These are phyloP conservation scores for Microbotryomycetes sp. DNA, from an alignment of 1,284 basidiomycete genomes.

Conservation along the genomic window DNA sequence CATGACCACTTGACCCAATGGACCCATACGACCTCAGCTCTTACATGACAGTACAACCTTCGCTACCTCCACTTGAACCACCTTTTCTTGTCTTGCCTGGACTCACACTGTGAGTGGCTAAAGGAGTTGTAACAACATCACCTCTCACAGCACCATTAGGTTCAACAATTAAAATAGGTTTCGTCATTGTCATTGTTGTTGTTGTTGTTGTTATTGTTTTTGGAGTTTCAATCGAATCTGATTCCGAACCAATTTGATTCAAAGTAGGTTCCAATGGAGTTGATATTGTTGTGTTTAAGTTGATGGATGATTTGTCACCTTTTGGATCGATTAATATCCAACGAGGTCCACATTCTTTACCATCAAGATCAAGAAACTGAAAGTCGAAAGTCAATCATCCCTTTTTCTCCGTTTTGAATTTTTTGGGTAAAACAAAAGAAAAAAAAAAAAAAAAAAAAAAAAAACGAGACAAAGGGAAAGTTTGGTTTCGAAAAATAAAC, in stretches of 20 bases:
- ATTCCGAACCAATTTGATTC: neutral
- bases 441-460: too few relatives aligned
- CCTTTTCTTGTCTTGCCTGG: too few relatives aligned
- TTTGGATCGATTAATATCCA: conserved; percentile 32
- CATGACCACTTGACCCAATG: too few relatives aligned
- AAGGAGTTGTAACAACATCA: neutral
- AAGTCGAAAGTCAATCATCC: too few relatives aligned
- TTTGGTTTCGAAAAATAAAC: neutral
- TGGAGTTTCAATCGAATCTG: neutral
- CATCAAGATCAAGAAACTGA: conserved; percentile 28
- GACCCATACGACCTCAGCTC: too few relatives aligned
- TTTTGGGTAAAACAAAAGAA: too few relatives aligned
- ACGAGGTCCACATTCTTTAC: conserved; percentile 19
- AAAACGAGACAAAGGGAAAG: too few relatives aligned
- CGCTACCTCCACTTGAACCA: too few relatives aligned
- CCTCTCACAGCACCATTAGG: neutral
- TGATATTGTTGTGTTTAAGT: neutral
- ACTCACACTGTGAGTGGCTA: too few relatives aligned
- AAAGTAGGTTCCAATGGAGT: neutral
- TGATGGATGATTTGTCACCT: neutral
- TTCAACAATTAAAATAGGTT: neutral
- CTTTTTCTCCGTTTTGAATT: too few relatives aligned
- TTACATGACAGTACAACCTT: too few relatives aligned
- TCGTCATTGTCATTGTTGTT: neutral
- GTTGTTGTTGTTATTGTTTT: too few relatives aligned